Conservation (phyloP, 2,329 filamentous ascomycete genomes). For the Penicillium sp. region DNA sequence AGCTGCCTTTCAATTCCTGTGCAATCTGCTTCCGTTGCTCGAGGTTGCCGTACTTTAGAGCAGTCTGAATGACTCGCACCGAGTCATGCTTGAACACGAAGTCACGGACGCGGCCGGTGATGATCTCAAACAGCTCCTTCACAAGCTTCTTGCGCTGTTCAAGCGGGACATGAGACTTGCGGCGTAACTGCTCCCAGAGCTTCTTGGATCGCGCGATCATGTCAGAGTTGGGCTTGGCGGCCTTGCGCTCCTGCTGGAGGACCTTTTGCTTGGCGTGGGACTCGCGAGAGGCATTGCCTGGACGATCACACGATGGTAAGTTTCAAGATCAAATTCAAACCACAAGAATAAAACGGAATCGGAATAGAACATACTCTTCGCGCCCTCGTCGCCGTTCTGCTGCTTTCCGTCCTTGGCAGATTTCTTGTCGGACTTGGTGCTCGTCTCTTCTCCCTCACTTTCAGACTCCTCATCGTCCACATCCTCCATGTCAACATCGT, state of each 20-base stretch:
- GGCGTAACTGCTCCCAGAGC: slow-evolving; percentile 88
- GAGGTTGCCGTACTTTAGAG: slow-evolving; percentile 87
- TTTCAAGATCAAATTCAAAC: neutral
- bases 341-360: neutral
- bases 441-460: slow-evolving; percentile 25
- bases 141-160: slow-evolving; percentile 86
- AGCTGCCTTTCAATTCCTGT: slow-evolving; percentile 78
- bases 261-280: slow-evolving; percentile 91
- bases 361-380: slow-evolving; percentile 29
- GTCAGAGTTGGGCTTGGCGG: slow-evolving; percentile 88
- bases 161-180: slow-evolving; percentile 88
- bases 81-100: slow-evolving; percentile 99
- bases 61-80: slow-evolving; percentile 93
- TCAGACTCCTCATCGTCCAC: slow-evolving; percentile 47
- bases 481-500: slow-evolving; percentile 38
- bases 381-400: slow-evolving; percentile 10
- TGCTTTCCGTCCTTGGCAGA: slow-evolving; percentile 10
- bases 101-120: slow-evolving; percentile 86
- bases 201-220: slow-evolving; percentile 87
- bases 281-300: slow-evolving; percentile 71
- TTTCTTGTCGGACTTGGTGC: slow-evolving; percentile 19
- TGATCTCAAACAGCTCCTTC: slow-evolving; percentile 83
- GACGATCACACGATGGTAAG: slow-evolving; percentile 14
- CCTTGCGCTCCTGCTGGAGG: slow-evolving; percentile 81
- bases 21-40: slow-evolving; percentile 85